Conservation (phyloP, 23 red algal species). For the Porphyridium purpureum region DNA sequence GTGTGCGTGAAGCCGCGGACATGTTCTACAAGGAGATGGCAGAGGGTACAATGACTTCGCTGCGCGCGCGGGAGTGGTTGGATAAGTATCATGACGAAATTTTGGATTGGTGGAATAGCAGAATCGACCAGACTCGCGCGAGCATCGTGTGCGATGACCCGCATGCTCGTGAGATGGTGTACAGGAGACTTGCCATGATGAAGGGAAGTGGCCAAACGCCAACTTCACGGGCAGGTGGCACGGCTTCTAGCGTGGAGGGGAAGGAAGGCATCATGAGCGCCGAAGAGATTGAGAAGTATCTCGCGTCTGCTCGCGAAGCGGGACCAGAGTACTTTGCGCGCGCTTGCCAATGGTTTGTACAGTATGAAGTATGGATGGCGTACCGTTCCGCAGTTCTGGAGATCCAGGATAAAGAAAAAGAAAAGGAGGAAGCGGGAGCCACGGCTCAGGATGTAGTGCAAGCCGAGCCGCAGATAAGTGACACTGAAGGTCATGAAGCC, state of each 20-base stretch:
- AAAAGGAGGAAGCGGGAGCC: no score
- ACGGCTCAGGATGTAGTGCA: no score
- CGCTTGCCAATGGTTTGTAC: conserved; percentile 29
- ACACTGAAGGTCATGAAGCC: no score
- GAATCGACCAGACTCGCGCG: background rate
- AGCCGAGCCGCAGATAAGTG: no score
- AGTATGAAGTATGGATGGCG: no score
- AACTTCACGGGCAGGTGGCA: no score
- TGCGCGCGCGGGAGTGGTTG: background rate
- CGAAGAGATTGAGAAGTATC: conserved; percentile 32
- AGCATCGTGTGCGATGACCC: background rate
- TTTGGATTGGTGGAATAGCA: background rate
- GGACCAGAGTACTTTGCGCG: conserved; percentile 37
- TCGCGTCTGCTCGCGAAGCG: conserved; percentile 34
- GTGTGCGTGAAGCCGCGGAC: background rate
- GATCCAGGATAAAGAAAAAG: no score
- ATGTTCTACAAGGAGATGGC: background rate
- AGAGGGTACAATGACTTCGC: background rate
- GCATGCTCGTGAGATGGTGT: background rate
- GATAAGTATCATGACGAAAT: background rate
- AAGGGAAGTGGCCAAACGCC: no score
- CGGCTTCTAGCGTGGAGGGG: background rate
- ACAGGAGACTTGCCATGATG: background rate
- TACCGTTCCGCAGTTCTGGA: no score
- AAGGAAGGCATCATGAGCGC: conserved; percentile 4